A percentile compares a stretch with the other conserved stretches of the same genome.
These are phyloP conservation scores for Penicillium palitans DNA, from an alignment of 2,329 filamentous ascomycete species.

Conservation along the genomic window DNA sequence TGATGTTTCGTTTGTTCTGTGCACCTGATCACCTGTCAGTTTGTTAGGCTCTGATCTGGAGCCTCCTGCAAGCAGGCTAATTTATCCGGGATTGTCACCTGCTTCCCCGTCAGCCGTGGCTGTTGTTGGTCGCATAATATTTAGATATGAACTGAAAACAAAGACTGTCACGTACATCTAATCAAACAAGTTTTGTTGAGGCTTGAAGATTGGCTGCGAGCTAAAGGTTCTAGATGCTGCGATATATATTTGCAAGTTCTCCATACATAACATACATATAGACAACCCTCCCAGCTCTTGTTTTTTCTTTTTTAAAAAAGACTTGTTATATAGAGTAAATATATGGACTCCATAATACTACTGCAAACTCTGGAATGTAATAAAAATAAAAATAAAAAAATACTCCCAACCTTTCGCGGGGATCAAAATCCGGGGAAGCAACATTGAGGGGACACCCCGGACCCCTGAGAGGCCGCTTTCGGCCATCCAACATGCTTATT, in stretches of 20 bases:
- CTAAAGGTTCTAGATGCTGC: neutral
- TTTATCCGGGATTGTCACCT: neutral
- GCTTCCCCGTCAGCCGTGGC: constrained; percentile 5
- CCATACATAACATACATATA: too few species aligned
- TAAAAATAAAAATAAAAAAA: neutral
- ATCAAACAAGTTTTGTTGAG: neutral
- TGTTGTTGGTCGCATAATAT: neutral
- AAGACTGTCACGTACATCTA: neutral
- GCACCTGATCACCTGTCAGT: neutral
- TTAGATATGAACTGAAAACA: neutral
- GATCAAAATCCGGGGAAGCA: constrained; percentile 11
- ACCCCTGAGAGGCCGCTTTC: constrained; percentile 1
- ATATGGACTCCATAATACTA: neutral
- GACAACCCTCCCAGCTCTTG: too few species aligned
- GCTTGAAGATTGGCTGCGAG: neutral
- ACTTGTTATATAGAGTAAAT: neutral
- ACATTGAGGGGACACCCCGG: constrained; percentile 1
- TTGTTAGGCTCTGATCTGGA: neutral
- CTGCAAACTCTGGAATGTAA: neutral
- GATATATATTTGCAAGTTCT: neutral
- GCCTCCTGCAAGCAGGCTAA: constrained; percentile 4
- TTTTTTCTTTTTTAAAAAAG: too few species aligned
- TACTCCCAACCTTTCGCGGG: neutral
- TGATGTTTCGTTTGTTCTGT: neutral
- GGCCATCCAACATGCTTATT: neutral